These are phyloP conservation scores for Elsinoe fawcettii DNA, from an alignment of 2,329 filamentous ascomycete species.

Conservation along the genomic window DNA sequence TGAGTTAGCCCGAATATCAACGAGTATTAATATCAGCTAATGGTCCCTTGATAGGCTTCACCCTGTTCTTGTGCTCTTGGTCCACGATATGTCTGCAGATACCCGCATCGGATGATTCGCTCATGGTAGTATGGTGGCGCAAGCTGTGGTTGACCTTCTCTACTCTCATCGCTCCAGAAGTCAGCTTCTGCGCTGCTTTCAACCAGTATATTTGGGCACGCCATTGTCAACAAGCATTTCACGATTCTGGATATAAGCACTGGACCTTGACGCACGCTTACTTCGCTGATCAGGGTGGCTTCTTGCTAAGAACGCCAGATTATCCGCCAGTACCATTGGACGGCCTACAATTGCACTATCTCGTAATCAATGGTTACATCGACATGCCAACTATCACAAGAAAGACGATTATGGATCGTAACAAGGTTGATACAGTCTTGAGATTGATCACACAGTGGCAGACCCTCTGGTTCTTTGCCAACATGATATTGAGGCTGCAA, in stretches of 20 bases:
- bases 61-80: constrained; percentile 17
- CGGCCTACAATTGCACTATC: constrained; percentile 13
- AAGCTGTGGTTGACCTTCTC: neutral
- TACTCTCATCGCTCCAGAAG: neutral
- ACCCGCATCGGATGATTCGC: neutral
- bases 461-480: constrained; percentile 15
- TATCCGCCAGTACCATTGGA: constrained; percentile 10
- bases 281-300: constrained; percentile 17
- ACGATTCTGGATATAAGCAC: neutral
- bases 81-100: constrained; percentile 12
- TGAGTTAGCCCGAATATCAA: neutral
- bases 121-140: neutral
- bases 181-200: constrained; percentile 2
- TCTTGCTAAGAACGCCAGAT: constrained; percentile 12
- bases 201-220: neutral
- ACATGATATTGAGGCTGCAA: constrained; percentile 1
- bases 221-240: neutral
- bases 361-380: constrained; percentile 11
- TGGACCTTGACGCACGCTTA: constrained; percentile 17
- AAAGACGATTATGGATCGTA: constrained; percentile 15
- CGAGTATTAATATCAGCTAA: neutral
- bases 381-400: neutral
- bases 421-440: constrained; percentile 14
- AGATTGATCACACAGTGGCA: constrained; percentile 13
- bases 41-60: neutral